A percentile compares a stretch with the other conserved stretches of the same genome.
phyloP scores from a whole-genome alignment of 2,329 filamentous ascomycete species.

The Aspergillus persii region DNA sequence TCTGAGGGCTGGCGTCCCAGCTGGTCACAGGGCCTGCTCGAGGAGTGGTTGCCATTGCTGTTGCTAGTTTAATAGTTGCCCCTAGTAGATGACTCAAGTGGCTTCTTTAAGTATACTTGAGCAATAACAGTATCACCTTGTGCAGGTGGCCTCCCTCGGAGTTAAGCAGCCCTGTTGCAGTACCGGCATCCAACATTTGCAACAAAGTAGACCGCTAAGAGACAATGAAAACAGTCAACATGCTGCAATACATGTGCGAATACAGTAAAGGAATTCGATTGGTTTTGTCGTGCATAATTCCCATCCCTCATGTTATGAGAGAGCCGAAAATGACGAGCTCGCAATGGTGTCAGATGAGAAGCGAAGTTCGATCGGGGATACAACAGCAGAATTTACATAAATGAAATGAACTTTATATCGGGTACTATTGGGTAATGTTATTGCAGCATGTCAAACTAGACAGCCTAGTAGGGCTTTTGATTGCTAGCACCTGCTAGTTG shows the following conservation, averaged over 20 bases:
- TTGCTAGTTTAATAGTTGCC: accelerated
- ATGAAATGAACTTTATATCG: too few relatives aligned
- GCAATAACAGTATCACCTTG: background rate
- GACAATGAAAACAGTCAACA: background rate
- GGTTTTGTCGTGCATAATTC: background rate
- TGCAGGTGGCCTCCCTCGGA: background rate
- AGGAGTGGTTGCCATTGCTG: background rate
- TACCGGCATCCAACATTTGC: background rate
- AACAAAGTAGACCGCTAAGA: background rate
- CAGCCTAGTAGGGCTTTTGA: too few relatives aligned
- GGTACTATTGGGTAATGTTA: too few relatives aligned
- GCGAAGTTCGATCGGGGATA: background rate
- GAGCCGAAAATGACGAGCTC: background rate
- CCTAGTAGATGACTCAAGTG: too few relatives aligned
- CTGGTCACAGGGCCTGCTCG: background rate
- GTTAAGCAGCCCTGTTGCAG: background rate
- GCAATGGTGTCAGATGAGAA: background rate
- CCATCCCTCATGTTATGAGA: background rate
- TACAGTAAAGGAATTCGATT: background rate
- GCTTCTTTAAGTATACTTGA: too few relatives aligned
- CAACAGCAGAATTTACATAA: background rate
- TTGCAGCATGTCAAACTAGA: too few relatives aligned
- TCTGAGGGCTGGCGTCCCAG: background rate
- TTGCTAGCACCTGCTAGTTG: too few relatives aligned
- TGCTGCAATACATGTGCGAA: background rate